Evolutionary conservation across 768 basidiomycete genomes (phyloP).

Genomic region (Lentinula detonsa): DNA sequence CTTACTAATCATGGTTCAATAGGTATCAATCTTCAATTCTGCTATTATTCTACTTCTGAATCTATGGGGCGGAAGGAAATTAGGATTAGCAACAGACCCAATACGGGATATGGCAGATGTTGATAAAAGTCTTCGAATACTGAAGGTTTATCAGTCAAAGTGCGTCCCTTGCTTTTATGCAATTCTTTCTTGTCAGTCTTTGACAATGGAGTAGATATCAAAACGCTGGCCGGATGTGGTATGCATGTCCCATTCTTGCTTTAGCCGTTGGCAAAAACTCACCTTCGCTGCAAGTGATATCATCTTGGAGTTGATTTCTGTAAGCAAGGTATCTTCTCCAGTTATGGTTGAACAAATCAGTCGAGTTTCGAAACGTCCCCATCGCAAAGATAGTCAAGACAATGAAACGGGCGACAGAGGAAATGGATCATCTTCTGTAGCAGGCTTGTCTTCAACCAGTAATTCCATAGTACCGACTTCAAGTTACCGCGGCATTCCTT

Average conservation of each 20-base stretch:
- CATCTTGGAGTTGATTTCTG: neutral
- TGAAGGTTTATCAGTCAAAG: neutral
- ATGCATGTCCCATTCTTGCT: constrained; percentile 10
- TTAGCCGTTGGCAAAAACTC: neutral
- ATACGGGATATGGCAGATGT: constrained; percentile 45
- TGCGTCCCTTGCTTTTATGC: too few species aligned
- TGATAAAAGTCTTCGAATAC: constrained; percentile 28
- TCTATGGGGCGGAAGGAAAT: constrained; percentile 38
- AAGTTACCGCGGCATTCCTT: neutral
- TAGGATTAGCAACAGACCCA: constrained; percentile 32
- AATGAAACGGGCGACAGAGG: neutral
- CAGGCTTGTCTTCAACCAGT: too few species aligned
- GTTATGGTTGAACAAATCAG: neutral
- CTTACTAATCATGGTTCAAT: too few species aligned
- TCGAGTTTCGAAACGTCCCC: neutral
- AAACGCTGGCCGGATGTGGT: constrained; percentile 42
- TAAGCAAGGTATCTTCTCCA: neutral
- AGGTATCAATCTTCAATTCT: constrained; percentile 25
- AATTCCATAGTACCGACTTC: neutral
- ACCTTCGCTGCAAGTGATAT: neutral
- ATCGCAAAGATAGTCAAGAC: neutral
- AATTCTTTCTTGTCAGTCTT: too few species aligned
- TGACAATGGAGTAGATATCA: constrained; percentile 30
- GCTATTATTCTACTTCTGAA: constrained; percentile 42
- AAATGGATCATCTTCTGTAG: neutral